Percentiles rank a stretch among this genome's conserved stretches.
Conservation (phyloP, 768 basidiomycete species). For the Boletus reticulatus region DNA sequence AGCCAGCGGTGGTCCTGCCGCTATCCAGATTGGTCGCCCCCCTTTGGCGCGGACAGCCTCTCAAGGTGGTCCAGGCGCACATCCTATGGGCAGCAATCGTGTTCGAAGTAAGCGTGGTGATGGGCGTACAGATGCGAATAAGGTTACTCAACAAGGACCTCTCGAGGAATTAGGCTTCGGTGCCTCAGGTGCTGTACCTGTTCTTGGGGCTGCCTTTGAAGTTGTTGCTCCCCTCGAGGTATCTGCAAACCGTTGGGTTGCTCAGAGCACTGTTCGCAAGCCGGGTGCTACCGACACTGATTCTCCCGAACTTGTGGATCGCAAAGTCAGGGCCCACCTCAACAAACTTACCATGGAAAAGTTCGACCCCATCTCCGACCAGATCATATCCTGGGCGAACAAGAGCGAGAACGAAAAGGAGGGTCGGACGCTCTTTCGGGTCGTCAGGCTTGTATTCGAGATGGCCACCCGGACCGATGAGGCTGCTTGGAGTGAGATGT, state of each 20-base stretch:
- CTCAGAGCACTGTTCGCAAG: slow-evolving; percentile 43
- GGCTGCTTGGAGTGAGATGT: slow-evolving; percentile 96
- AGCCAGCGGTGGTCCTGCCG: slow-evolving; percentile 47
- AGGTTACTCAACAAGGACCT: slow-evolving; percentile 35
- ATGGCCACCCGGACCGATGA: slow-evolving; percentile 98
- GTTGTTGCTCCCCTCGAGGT: slow-evolving; percentile 74
- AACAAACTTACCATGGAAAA: slow-evolving; percentile 98
- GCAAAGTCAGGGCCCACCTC: slow-evolving; percentile 87
- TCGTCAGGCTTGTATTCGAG: slow-evolving; percentile 94
- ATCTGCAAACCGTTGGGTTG: slow-evolving; percentile 84
- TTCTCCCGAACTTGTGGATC: slow-evolving; percentile 83
- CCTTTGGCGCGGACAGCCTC: slow-evolving; percentile 70
- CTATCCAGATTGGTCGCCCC: slow-evolving; percentile 53
- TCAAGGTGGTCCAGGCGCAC: slow-evolving; percentile 55
- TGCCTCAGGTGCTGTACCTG: slow-evolving; percentile 27
- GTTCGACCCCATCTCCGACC: slow-evolving; percentile 93
- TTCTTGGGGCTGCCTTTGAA: slow-evolving; percentile 44
- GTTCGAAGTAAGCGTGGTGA: slow-evolving; percentile 84
- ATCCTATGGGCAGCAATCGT: slow-evolving; percentile 52
- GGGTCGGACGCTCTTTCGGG: slow-evolving; percentile 90
- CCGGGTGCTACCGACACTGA: slow-evolving; percentile 47
- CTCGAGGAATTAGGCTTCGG: slow-evolving; percentile 35
- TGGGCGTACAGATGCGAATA: slow-evolving; percentile 61
- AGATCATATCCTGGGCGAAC: slow-evolving; percentile 96
- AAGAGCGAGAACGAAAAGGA: slow-evolving; percentile 90